phyloP scores from a whole-genome alignment of 192 early-diverging fungal species.

The Coemansia sp. region DNA sequence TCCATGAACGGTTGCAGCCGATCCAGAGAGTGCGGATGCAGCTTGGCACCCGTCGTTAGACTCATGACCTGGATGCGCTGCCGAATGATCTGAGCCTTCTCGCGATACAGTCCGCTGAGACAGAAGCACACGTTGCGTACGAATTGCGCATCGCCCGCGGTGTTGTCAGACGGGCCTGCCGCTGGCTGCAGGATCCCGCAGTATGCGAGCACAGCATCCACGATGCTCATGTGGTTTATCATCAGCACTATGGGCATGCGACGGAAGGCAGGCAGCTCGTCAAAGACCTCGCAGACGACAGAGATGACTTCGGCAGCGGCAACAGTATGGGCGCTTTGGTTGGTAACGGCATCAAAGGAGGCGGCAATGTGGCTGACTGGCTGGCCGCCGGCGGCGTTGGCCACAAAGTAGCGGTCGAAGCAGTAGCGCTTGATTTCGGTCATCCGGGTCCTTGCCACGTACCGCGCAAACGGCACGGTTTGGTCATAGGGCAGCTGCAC shows the following conservation, averaged over 20 bases:
- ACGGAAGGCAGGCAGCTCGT: slow-evolving; percentile 68
- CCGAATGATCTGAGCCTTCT: slow-evolving; percentile 23
- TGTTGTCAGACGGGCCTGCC: slow-evolving; percentile 9
- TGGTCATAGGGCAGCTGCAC: slow-evolving; percentile 88
- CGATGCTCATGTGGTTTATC: slow-evolving; percentile 73
- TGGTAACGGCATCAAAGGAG: slow-evolving; percentile 89
- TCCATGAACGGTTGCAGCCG: slow-evolving; percentile 65
- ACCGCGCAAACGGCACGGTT: slow-evolving; percentile 89
- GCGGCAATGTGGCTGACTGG: slow-evolving; percentile 75
- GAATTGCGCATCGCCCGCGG: slow-evolving; percentile 25
- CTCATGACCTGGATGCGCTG: slow-evolving; percentile 55
- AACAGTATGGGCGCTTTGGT: slow-evolving; percentile 61
- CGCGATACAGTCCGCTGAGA: slow-evolving; percentile 64
- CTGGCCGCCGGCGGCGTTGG: slow-evolving; percentile 83
- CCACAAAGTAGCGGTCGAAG: slow-evolving; percentile 81
- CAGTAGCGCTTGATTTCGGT: slow-evolving; percentile 80
- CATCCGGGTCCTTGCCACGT: slow-evolving; percentile 71
- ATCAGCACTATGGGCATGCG: slow-evolving; percentile 60
- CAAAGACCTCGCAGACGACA: slow-evolving; percentile 71
- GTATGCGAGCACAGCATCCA: slow-evolving; percentile 73
- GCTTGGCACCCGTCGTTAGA: slow-evolving; percentile 59
- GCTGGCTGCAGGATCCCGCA: slow-evolving; percentile 62
- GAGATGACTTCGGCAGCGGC: slow-evolving; percentile 90
- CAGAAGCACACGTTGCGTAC: slow-evolving; percentile 56
- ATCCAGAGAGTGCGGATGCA: slow-evolving; percentile 64